Conservation (phyloP, 441 rosid species). For the Breynia disticha region DNA sequence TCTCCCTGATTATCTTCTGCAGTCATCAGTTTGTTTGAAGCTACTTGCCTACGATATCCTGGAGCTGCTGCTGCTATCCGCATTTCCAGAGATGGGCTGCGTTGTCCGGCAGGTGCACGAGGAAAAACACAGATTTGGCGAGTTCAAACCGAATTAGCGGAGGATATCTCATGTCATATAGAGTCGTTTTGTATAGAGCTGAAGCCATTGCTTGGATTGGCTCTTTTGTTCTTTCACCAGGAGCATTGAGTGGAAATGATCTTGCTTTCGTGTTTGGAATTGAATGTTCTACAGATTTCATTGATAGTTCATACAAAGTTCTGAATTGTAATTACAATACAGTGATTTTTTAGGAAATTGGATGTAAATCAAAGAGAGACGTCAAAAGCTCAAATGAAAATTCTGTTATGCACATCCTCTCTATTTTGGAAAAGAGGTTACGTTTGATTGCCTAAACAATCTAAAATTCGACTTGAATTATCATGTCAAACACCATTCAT, state of each 20-base stretch:
- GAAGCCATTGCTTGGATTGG: slow-evolving; percentile 2
- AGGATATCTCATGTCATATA: slow-evolving; percentile 1
- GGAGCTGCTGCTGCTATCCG: slow-evolving; percentile 68
- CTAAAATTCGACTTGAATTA: no score
- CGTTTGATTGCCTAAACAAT: no score
- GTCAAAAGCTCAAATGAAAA: neutral
- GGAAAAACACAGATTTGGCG: slow-evolving; percentile 70
- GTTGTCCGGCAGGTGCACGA: slow-evolving; percentile 55
- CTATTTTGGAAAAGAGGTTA: no score
- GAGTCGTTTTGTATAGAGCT: neutral
- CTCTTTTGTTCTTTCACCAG: slow-evolving; percentile 6
- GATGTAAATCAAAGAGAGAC: slow-evolving; percentile 14
- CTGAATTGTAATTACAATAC: no score
- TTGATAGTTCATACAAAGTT: slow-evolving; percentile 7
- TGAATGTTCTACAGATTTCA: slow-evolving; percentile 4
- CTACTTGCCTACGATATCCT: slow-evolving; percentile 66
- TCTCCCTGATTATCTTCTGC: slow-evolving; percentile 10
- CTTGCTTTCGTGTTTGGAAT: slow-evolving; percentile 8
- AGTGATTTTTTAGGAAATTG: slow-evolving; percentile 20
- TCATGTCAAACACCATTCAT: no score
- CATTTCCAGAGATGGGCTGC: slow-evolving; percentile 72
- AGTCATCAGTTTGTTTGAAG: slow-evolving; percentile 82
- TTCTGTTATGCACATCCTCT: no score
- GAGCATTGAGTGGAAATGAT: slow-evolving; percentile 5
- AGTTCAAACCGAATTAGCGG: slow-evolving; percentile 29